phyloP scores from a whole-genome alignment of 164 flowering plant species.

The Chimonanthus salicifolius region DNA sequence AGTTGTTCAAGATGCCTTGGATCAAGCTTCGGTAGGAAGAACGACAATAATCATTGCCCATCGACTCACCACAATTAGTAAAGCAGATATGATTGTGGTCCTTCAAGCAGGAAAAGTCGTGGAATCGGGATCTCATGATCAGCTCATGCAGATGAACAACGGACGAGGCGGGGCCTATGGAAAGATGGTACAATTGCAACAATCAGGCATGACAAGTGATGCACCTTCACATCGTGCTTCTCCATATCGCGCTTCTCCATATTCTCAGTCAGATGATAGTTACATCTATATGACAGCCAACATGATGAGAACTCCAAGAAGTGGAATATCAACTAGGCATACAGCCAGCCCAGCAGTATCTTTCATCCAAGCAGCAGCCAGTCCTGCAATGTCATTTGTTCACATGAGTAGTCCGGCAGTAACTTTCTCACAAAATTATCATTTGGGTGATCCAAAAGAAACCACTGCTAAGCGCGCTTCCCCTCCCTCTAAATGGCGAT shows the following conservation, averaged over 20 bases:
- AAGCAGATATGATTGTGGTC: constrained; percentile 35
- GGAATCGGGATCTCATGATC: constrained; percentile 43
- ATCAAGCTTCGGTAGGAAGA: constrained; percentile 35
- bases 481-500: constrained; percentile 56
- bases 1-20: constrained; percentile 45
- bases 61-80: constrained; percentile 40
- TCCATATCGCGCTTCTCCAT: constrained; percentile 1
- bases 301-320: background rate
- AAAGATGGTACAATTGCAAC: constrained; percentile 34
- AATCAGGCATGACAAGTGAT: constrained; percentile 1
- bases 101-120: constrained; percentile 37
- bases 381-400: background rate
- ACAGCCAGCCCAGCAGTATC: constrained; percentile 5
- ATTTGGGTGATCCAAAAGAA: background rate
- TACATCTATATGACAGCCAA: background rate
- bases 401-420: background rate
- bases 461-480: constrained; percentile 1
- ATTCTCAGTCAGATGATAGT: background rate
- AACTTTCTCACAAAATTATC: background rate
- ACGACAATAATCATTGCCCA: constrained; percentile 50
- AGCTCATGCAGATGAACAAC: constrained; percentile 20
- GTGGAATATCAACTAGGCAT: background rate
- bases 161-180: constrained; percentile 21
- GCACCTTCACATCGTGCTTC: background rate
- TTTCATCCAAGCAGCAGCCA: background rate